Evolutionary conservation across 1,139 yeast species (phyloP), one percentile per base, ranked within the genome.

Genomic region (Candida albicans): DNA sequence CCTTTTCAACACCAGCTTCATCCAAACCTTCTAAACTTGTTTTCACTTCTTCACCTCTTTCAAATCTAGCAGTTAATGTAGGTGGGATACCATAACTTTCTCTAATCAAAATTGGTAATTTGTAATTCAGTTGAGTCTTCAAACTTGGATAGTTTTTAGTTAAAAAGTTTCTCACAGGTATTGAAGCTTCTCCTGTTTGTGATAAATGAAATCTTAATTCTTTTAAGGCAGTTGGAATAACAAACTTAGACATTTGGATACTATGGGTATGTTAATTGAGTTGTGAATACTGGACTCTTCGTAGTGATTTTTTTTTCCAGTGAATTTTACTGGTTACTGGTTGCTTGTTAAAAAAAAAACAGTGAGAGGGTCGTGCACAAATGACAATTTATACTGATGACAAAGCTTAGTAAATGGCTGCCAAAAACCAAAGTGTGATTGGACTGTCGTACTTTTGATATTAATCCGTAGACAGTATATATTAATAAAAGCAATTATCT

Each of bases 131-230:
- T 52, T 66, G 70, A 35, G 73, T 60, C 64, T 84, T 86, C 59
- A 87, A 70, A 26, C 68, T 59, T 15, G 84, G 79, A 64, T 86
- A 87, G 64, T 82, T 73, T 49, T 76, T 70, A 46, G 77, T 65
- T 56, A 86, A 73, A 59, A 84, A 87, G 34, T 77, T 67, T 63
- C 87, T 77, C 57, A 84, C 73, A 25, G 87, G 82, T 24, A 74
- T 72, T 25, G 90, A 79, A 9, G 88, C 81, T 51, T 81, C 81
- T 29, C 88, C 87, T 26, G 87, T 77, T 65, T 86, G 95, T 41
- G 89, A 83, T 52, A 87, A 75, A 59, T 86, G 88, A 67, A 87
- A 85, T 64, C 95, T 79, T 58, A 87, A 75, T 70, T 87, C 95
- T 62, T 76, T 85, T 53, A 87, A 76, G 25, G 87, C 78, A 47